phyloP scores from a whole-genome alignment of 768 basidiomycete genomes.

The Holtermannia corniformis region DNA sequence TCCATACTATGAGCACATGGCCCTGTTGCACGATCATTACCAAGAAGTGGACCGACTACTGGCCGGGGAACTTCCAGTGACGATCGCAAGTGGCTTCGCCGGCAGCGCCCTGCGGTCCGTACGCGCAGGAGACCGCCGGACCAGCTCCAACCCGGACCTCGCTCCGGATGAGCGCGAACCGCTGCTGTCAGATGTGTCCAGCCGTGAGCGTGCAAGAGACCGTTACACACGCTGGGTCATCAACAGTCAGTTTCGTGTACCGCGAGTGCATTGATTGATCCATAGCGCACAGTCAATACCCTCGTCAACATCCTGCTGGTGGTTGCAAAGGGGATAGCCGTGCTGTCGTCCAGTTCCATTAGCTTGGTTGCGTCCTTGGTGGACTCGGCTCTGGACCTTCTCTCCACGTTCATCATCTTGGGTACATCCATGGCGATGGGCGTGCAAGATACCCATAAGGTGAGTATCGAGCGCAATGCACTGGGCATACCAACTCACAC shows the following conservation, averaged over 20 bases:
- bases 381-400: conserved; percentile 43
- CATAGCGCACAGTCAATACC: conserved; percentile 29
- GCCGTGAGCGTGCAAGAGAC: background rate
- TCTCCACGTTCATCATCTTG: conserved; percentile 44
- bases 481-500: background rate
- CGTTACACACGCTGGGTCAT: background rate
- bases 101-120: conserved; percentile 4
- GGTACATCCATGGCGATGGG: conserved; percentile 40
- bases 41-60: conserved; percentile 34
- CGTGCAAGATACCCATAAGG: conserved; percentile 23
- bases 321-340: conserved; percentile 41
- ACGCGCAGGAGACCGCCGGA: background rate
- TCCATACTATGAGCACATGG: conserved; percentile 33
- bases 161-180: conserved; percentile 20
- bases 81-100: conserved; percentile 31
- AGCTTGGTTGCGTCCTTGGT: conserved; percentile 43
- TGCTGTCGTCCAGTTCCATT: conserved; percentile 43
- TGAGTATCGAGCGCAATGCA: conserved; percentile 7
- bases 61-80: conserved; percentile 28
- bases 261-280: background rate
- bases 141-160: background rate
- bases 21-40: conserved; percentile 27
- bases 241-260: background rate
- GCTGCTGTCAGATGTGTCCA: conserved; percentile 6
- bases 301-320: conserved; percentile 41